phyloP scores from a whole-genome alignment of 108 stramenopile genomes.

The Cyclotella cryptica region DNA sequence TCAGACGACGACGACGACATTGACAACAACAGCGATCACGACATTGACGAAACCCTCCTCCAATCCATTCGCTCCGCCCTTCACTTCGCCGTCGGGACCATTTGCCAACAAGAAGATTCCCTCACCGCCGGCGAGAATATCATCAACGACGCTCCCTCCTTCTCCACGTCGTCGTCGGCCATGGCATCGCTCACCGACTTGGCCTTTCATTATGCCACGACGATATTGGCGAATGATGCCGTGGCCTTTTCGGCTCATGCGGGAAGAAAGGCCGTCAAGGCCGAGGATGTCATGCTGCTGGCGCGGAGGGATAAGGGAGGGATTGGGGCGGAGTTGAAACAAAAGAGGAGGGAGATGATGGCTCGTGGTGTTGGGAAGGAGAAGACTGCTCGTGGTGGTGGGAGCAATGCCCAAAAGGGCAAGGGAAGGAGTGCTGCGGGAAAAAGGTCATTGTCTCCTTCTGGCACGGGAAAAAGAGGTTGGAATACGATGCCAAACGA shows the following conservation, averaged over 20 bases:
- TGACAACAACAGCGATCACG: not conserved
- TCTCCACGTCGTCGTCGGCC: slow-evolving; percentile 38
- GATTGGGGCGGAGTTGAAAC: not conserved
- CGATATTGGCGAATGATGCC: slow-evolving; percentile 56
- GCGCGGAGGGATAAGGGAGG: slow-evolving; percentile 30
- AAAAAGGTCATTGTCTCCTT: no score
- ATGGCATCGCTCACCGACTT: slow-evolving; percentile 62
- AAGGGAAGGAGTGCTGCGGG: not conserved
- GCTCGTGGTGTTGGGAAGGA: not conserved
- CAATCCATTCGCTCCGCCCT: slow-evolving; percentile 5
- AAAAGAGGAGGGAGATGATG: not conserved
- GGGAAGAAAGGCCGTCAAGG: slow-evolving; percentile 30
- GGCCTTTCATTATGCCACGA: slow-evolving; percentile 61
- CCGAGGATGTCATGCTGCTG: slow-evolving; percentile 49
- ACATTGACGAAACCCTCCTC: not conserved
- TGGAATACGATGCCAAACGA: not conserved
- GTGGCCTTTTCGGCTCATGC: slow-evolving; percentile 59
- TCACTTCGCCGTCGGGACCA: slow-evolving; percentile 2
- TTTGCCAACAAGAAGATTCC: not conserved
- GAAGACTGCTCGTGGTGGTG: not conserved
- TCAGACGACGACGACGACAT: not conserved
- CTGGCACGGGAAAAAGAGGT: not conserved
- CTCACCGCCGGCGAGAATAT: not conserved
- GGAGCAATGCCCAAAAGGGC: not conserved
- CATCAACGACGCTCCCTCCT: not conserved